Base-by-base conservation (phyloP, 441 rosid genomes). In the Manihot esculenta region DNA sequence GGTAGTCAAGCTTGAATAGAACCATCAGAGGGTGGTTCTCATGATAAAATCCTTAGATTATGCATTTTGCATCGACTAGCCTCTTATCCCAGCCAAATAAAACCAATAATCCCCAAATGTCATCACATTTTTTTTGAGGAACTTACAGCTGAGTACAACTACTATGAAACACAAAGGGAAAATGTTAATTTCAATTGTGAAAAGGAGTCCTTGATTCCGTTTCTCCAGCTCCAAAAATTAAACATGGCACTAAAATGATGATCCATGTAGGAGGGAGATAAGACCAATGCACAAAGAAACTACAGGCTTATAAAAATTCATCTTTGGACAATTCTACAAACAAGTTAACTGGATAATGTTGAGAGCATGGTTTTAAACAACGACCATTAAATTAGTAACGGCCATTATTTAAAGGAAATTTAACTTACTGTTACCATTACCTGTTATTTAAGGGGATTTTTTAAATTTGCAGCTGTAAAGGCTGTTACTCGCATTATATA, bases 221-320 rank as follows among this genome's bases (percentile, higher is more conserved):
- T 15, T 68, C 15, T 57, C 55, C 35, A 50, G 66, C 71, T 51
- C 48, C 54, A 62, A 38, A 53, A 72, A 9, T 45, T 49, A 49
- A 8, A 26, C 64, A 26, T 33, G 30, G 8, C 51, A 42, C 4
- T 7, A n/a, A n/a, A n/a, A n/a, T n/a, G n/a, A 51, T 30, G 23
- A 26, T 30, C 7, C 50, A 20, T 10, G 24, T 4, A 8, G 26
- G 1, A 35, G 47, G 41, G 7, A 42, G 21, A 17, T 67, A 53
- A 64, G 58, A 23, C n/a, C 27, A 20, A 65, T 48, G 69, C 77
- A 68, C 21, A 35, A 30, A 41, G 58, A 59, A 59, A 38, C 58
- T 33, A 42, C 17, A 60, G 23, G n/a, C 38, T 14, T 24, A 41
- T 42, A 23, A 44, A 68, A 12, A 11, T 23, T 27, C 17, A 72